Percentiles rank a stretch among this genome's conserved stretches.
phyloP scores from a whole-genome alignment of 768 basidiomycete species.

The Rhodocollybia butyracea region DNA sequence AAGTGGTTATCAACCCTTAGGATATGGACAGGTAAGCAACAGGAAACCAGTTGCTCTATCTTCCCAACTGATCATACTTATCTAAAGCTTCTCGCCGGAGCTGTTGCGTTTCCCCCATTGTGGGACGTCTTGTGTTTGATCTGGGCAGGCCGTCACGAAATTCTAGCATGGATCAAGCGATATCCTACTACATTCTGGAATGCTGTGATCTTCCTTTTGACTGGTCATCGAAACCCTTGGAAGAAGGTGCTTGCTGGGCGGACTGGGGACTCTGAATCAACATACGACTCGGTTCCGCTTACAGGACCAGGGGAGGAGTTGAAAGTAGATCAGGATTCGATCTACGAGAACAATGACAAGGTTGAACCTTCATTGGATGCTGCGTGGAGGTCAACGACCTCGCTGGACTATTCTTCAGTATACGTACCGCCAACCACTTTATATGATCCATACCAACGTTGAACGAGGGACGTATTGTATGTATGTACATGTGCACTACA shows the following conservation, averaged over 20 bases:
- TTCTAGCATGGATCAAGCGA: neutral
- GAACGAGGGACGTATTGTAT: too few species aligned
- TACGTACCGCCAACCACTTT: neutral
- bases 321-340: neutral
- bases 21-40: neutral
- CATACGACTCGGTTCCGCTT: neutral
- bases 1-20: neutral
- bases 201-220: constrained; percentile 7
- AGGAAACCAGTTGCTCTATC: neutral
- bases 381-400: neutral
- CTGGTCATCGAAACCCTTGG: constrained; percentile 12
- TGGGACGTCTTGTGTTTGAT: constrained; percentile 3
- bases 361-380: neutral
- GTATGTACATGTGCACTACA: too few species aligned
- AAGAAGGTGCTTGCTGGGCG: neutral
- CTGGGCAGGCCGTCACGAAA: neutral
- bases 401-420: neutral
- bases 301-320: neutral
- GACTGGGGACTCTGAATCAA: neutral
- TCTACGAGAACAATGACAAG: neutral
- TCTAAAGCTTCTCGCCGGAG: constrained; percentile 2
- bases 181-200: constrained; percentile 10
- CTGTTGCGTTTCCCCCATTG: constrained; percentile 2
- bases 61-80: neutral
- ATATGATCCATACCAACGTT: constrained; percentile 3